Evolutionary conservation across 1,284 basidiomycete genomes (phyloP), one percentile per base, ranked within the genome.

Genomic region (Gymnopus androsaceus): DNA sequence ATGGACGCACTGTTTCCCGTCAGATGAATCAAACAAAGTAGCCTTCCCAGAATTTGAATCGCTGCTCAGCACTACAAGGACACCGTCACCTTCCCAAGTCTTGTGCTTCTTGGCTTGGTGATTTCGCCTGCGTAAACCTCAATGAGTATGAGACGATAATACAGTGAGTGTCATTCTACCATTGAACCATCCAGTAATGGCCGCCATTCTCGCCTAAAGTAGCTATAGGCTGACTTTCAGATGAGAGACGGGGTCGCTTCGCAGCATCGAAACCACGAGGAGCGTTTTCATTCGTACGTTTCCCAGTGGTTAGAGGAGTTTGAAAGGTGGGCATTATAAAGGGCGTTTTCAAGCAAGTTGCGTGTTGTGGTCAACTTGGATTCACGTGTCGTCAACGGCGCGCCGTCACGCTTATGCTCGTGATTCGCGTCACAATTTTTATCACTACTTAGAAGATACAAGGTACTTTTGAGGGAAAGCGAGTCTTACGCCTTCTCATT

Each of bases 91-190:
- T 61, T 96, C 92, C 94, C 94, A 96, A 0, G 91, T 94, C 72
- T 95, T 96, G 69, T 96, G 88, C 71, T 95, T 96, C 70, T 85
- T 89, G 30, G 78, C 75, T 69, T 95, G 92, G 27, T 83, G 89
- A 57, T 79, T 83, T 53, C 94, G 76, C 90, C 90, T 90, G 25
- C 8, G 7, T 17, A 15, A 30, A 23, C 27, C 19, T n/a, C n/a
- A 21, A 49, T 53, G 5, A 47, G 31, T 23, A 30, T 25, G 15
- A 21, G 17, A 19, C 19, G 14, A 42, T 19, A 5, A 17, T 9
- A 30, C 4, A 38, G 25, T n/a, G n/a, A n/a, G n/a, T 27, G 14
- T 38, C 3, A 27, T 11, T 11, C 12, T 41, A 59, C 57, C 57
- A 59, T 44, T 59, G 57, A 8, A 59, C 57, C 38, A 56, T 49